Base-by-base conservation (phyloP, 1,284 basidiomycete genomes). In the Fomitopsis pinicola region DNA sequence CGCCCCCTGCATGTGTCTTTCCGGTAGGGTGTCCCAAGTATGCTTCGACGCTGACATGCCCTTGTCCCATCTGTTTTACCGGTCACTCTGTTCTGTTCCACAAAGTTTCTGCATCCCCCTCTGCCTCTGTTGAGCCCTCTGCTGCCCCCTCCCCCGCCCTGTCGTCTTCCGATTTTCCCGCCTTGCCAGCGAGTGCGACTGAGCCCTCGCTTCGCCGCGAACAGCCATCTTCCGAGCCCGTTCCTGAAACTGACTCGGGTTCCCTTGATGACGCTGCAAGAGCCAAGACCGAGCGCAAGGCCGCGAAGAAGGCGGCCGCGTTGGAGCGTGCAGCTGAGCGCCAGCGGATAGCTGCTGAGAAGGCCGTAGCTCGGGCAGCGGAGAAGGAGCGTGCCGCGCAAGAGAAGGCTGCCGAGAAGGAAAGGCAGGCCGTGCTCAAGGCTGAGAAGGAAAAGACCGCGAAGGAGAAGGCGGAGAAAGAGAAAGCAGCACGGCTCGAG, bases 141-240 rank as follows among this genome's bases (percentile, higher is more conserved):
- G 45, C 46, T 66, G 75, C 78, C 62, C 68, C 72, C 58, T 73
- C 76, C 57, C 71, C 77, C 58, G 70, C 73, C 61, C 78, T 92
- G 63, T 89, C 89, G 65, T 76, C 85, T 53, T 77, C 82, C 69
- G 90, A 92, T 72, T 92, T 92, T 71, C 91, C 90, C 62, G 88
- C 76, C 52, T 73, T 78, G 58, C 69, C 71, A 40, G 65, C 69
- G 45, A 69, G 71, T 50, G 77, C 69, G 46, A 69, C 71, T 52
- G 77, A 79, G 58, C 66, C 68, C 57, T 68, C 73, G 50, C 69
- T 72, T 12, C 64, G 64, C 55, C 67, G 70, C 42, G 65, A 67
- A 64, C 72, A 71, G 67, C 71, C 70, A 64, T 66, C 63, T 63
- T 65, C 65, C 52, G 71, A 67, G 50, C 36, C 59, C 12, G 57